Base-by-base conservation (phyloP, 2,329 filamentous ascomycete species). In the Colletotrichum chrysophilum region DNA sequence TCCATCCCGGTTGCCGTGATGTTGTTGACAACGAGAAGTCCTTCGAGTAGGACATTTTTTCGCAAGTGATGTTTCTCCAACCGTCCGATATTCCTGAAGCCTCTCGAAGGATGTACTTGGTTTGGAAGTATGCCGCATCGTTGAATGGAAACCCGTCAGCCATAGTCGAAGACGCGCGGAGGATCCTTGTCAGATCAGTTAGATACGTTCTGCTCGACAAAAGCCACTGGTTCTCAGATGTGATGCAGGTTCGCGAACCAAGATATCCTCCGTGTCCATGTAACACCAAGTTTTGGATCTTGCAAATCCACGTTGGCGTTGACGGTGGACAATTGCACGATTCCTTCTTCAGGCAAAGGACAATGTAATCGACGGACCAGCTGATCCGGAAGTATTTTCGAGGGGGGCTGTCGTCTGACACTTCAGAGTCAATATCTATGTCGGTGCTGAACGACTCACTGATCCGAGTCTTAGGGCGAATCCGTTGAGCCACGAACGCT, bases 11-110 rank as follows among this genome's bases (percentile, higher is more conserved):
- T 28, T 58, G 21, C 24, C 24, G 55, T 18, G 24, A 4, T 13
- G 55, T 24, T 0, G 3, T 28, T 1, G 55, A 9, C 8, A 28
- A 7, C 0, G 16, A 58, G 0, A 8, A 28, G 1, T 10, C 21
- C 24, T 24, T 28, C 24, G n/a, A 16, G 1, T 58, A 58, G 3
- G 55, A 58, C 14, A 28, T 28, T 2, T 24, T 58, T 58, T 28
- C 55, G 55, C 55, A 58, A 0, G 26, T 58, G 55, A 58, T 28
- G 4, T 58, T 18, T 28, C 55, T 16, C 55, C 55, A 58, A 4
- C 7, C 24, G 7, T 18, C 55, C 16, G 55, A 28, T 28, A 58
- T 28, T 9, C 55, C 55, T 18, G 55, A 21, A 10, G 24, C 55
- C 4, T 28, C 55, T 4, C 55, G 55, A 28, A 58, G 55, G 55